phyloP scores from a whole-genome alignment of 2,329 filamentous ascomycete species.

The Tolypocladium album region DNA sequence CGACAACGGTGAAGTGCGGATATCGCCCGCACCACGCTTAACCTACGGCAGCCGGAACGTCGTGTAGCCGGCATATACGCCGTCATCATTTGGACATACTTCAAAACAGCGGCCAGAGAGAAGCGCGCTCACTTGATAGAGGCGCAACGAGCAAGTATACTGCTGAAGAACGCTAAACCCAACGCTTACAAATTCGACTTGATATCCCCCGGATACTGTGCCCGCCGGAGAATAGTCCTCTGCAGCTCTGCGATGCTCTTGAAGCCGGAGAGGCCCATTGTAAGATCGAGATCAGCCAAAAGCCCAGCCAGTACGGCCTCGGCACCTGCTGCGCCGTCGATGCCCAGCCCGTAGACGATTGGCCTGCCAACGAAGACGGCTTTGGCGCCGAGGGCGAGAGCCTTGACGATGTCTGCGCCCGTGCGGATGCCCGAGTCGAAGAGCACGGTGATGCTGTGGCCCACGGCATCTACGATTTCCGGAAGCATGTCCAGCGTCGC shows the following conservation, averaged over 20 bases:
- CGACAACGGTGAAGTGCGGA: not conserved
- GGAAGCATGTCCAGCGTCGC: slow-evolving; percentile 43
- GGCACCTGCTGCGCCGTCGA: slow-evolving; percentile 36
- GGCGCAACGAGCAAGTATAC: not conserved
- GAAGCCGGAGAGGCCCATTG: slow-evolving; percentile 43
- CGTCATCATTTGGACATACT: not conserved
- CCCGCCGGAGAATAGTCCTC: slow-evolving; percentile 19
- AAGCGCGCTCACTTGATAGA: not conserved
- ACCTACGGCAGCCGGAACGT: not conserved
- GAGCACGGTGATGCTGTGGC: slow-evolving; percentile 45
- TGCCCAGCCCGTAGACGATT: slow-evolving; percentile 23
- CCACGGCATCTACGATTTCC: slow-evolving; percentile 40
- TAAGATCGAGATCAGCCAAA: slow-evolving; percentile 34
- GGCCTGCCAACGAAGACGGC: slow-evolving; percentile 33
- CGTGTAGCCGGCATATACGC: not conserved
- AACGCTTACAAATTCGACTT: slow-evolving; percentile 16
- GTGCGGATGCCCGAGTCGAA: slow-evolving; percentile 31
- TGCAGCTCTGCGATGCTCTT: slow-evolving; percentile 26
- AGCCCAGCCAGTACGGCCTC: slow-evolving; percentile 36
- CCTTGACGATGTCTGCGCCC: slow-evolving; percentile 29
- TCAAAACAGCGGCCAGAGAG: not conserved
- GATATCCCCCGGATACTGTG: slow-evolving; percentile 21
- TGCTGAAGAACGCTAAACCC: not conserved
- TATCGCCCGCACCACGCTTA: not conserved
- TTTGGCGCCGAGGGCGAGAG: slow-evolving; percentile 27